Percentiles rank a stretch among this genome's conserved stretches.
phyloP scores from a whole-genome alignment of 495 filamentous ascomycete genomes.

The Talaromyces trachyspermus region DNA sequence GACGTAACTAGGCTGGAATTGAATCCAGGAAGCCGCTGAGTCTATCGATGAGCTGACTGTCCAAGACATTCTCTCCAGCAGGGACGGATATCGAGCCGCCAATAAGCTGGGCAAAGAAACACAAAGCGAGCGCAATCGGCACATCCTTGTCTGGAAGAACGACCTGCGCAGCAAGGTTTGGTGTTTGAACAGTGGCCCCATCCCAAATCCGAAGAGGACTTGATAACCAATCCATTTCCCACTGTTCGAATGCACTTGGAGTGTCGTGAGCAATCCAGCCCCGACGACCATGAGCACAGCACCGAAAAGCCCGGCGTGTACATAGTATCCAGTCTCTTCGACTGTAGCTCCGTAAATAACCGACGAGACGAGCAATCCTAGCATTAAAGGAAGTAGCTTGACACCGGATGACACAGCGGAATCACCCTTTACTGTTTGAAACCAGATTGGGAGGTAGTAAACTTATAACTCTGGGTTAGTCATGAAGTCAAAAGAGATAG shows the following conservation, averaged over 20 bases:
- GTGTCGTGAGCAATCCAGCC: conserved; percentile 43
- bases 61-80: conserved; percentile 51
- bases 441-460: conserved; percentile 14
- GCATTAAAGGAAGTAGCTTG: conserved; percentile 8
- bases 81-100: conserved; percentile 58
- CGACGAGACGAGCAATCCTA: conserved; percentile 6
- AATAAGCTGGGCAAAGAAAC: conserved; percentile 37
- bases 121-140: conserved; percentile 34
- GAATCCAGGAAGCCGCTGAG: conserved; percentile 45
- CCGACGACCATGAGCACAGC: conserved; percentile 27
- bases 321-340: conserved; percentile 25
- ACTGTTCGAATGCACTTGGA: conserved; percentile 29
- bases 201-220: conserved; percentile 33
- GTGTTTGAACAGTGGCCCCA: conserved; percentile 41
- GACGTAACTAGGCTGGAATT: conserved; percentile 42
- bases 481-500: conserved; percentile 53
- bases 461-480: conserved; percentile 44
- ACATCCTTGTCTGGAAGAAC: conserved; percentile 37
- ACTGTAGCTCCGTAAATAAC: conserved; percentile 7
- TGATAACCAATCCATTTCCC: conserved; percentile 11
- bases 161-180: conserved; percentile 21
- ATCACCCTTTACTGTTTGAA: conserved; percentile 10
- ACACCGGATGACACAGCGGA: conserved; percentile 11
- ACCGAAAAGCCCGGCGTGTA: conserved; percentile 32
- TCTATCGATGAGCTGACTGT: conserved; percentile 48